Base-by-base conservation (phyloP, 2,329 filamentous ascomycete genomes). In the Fusarium armeniacum region DNA sequence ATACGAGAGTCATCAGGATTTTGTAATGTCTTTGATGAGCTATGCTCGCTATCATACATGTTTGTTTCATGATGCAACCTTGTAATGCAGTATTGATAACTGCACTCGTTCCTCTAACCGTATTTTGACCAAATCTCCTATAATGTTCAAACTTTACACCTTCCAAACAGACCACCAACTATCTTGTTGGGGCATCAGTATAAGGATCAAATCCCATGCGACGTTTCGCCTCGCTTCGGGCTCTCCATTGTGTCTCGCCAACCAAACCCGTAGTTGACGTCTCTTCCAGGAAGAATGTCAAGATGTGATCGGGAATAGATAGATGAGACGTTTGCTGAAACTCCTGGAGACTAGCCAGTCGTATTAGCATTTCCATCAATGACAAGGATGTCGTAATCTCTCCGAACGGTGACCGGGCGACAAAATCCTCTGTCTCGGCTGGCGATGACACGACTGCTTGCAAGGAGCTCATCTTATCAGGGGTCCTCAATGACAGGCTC, bases 271-370 rank as follows among this genome's bases (percentile, higher is more conserved):
- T 86, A 4, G 84, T 85, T 9, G 86, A 87, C 3, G 84, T 84
- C 59, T 88, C 85, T 63, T 88, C 86, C 18, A 98, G 84, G 81
- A 97, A 98, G 81, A 97, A 97, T 54, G 91, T 93, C 41, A 97
- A 84, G 3, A 97, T 88, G 73, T 97, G 93, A 76, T 98, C 94
- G 2, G 92, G 92, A 65, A 97, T 96, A 9, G 93, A 88, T n/a
- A 97, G 86, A 74, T 97, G 94, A 0, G 93, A 94, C 41, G 89
- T 87, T 83, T 98, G 94, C 77, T 97, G 92, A 78, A 96, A 97
- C 81, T 97, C 93, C 77, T 97, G 94, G 16, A 97, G 87, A 24
- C 93, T 93, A 6, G 92, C 90, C 47, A 98, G 86, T 43, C 95
- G 93, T 47, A 97, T 87, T 33, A 97, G 84, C 84, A 95, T 96